phyloP scores from a whole-genome alignment of 768 basidiomycete genomes.

The Melanogaster broomeanus region DNA sequence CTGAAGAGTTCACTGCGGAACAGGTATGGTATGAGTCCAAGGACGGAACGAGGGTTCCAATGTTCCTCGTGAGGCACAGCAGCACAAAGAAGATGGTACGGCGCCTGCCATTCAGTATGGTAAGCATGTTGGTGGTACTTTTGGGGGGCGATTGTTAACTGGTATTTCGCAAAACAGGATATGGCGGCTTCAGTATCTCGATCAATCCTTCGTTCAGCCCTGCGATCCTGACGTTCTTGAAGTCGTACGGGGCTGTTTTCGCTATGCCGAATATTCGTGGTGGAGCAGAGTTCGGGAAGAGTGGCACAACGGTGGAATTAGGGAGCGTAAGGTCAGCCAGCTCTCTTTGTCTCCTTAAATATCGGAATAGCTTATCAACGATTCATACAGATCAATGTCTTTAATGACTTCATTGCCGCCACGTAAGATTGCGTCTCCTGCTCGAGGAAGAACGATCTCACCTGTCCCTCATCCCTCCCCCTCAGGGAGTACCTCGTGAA shows the following conservation, averaged over 20 bases:
- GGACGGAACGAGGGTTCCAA: constrained; percentile 80
- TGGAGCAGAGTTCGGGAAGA: constrained; percentile 82
- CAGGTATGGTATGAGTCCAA: constrained; percentile 83
- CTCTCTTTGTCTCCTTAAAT: constrained; percentile 1
- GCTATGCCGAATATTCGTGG: constrained; percentile 65
- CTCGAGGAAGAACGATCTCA: neutral
- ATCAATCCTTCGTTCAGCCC: constrained; percentile 75
- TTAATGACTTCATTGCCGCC: constrained; percentile 82
- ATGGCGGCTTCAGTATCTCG: constrained; percentile 79
- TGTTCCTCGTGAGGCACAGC: constrained; percentile 83
- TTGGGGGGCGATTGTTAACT: neutral
- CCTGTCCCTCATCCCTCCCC: neutral
- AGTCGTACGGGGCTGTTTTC: constrained; percentile 66
- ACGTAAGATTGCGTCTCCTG: constrained; percentile 47
- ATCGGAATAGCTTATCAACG: constrained; percentile 3
- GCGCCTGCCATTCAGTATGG: constrained; percentile 81
- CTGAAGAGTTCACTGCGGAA: constrained; percentile 67
- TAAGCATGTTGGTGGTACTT: too few relatives aligned
- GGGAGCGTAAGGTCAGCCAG: constrained; percentile 62
- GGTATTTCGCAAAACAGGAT: constrained; percentile 44
- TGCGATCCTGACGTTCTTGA: constrained; percentile 69
- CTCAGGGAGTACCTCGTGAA: constrained; percentile 69
- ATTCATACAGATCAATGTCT: constrained; percentile 59
- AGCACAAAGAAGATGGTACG: constrained; percentile 67
- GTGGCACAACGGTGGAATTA: constrained; percentile 78